Base-by-base conservation (phyloP, 305 asterid species). In the Fraxinus velutina region DNA sequence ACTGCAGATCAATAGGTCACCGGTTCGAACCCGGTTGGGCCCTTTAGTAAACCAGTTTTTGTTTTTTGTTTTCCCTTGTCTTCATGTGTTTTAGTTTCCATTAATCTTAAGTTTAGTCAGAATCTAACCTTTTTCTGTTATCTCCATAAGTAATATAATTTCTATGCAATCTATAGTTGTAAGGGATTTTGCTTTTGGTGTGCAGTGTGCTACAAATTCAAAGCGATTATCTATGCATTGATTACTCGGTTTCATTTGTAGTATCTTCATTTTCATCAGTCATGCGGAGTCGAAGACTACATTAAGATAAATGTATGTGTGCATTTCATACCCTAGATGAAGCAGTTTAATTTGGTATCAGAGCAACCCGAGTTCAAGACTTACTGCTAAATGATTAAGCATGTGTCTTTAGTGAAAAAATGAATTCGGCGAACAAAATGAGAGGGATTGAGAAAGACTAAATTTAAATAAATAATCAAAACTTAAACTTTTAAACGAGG, bases 1-100 rank as follows among this genome's bases (percentile, higher is more conserved):
- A 94, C 98, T 93, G 97, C 97, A 94, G 97, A 94, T 93, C 97
- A 92, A 93, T 89, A 94, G 97, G 97, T 94, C 97, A 91, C 94
- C 96, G 94, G 93, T 94, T 94, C 95, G 95, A 94, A 92, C 90
- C 96, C 92, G 96, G 92, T 93, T 90, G 97, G 93, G 94, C 97
- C 96, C 97, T 92, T 0, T 4, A 5, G 1, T 5, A n/a, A n/a
- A 5, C 9, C 2, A 15, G 2, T 0, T n/a, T 52, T 52, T 52
- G 0, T 2, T 52, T 52, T 50, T 50, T 5, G 13, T 22, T 17
- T 24, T 24, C 34, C 15, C 2, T 24, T 9, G 5, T 64, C 34
- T 64, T 21, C n/a, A 64, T 22, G 6, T 64, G 34, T 64, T 22
- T 64, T 64, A 22, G 17, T 0, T 60, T 19, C 30, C 12, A 60